phyloP scores from a whole-genome alignment of 2,329 filamentous ascomycete species.

The Camptophora hylomeconis region DNA sequence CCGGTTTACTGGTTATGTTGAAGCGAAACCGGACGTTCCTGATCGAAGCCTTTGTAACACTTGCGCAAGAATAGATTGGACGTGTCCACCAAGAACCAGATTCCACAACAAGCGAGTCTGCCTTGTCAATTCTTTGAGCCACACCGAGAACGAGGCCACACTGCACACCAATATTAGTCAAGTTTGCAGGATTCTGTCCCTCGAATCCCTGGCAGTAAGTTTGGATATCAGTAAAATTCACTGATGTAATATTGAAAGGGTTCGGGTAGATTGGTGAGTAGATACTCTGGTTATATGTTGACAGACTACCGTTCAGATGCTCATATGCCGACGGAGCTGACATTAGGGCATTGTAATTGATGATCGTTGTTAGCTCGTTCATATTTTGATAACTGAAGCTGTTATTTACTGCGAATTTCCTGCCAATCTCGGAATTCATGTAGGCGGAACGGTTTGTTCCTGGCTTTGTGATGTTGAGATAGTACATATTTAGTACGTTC shows the following conservation, averaged over 20 bases:
- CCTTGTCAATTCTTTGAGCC: constrained; percentile 24
- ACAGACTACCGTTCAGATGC: not conserved
- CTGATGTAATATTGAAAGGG: constrained; percentile 19
- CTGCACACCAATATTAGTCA: constrained; percentile 28
- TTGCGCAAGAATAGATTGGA: constrained; percentile 33
- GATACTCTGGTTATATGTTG: not conserved
- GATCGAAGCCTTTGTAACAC: constrained; percentile 29
- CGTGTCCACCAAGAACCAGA: constrained; percentile 30
- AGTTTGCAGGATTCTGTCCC: constrained; percentile 24
- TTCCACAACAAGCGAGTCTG: constrained; percentile 25
- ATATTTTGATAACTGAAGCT: not conserved
- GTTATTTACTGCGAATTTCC: constrained; percentile 1
- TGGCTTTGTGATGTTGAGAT: constrained; percentile 25
- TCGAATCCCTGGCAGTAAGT: constrained; percentile 22
- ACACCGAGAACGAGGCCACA: constrained; percentile 32
- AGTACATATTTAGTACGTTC: constrained; percentile 20
- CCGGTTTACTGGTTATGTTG: constrained; percentile 21
- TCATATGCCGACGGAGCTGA: not conserved
- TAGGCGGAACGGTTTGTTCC: not conserved
- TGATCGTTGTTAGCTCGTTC: not conserved
- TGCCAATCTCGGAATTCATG: constrained; percentile 2
- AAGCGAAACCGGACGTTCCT: constrained; percentile 32
- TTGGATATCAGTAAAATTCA: constrained; percentile 18
- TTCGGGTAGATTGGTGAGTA: constrained; percentile 19
- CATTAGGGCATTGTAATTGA: not conserved